Evolutionary conservation across 2,329 filamentous ascomycete species (phyloP), one percentile per base, ranked within the genome.

Genomic region (Cladorrhinum sp.): DNA sequence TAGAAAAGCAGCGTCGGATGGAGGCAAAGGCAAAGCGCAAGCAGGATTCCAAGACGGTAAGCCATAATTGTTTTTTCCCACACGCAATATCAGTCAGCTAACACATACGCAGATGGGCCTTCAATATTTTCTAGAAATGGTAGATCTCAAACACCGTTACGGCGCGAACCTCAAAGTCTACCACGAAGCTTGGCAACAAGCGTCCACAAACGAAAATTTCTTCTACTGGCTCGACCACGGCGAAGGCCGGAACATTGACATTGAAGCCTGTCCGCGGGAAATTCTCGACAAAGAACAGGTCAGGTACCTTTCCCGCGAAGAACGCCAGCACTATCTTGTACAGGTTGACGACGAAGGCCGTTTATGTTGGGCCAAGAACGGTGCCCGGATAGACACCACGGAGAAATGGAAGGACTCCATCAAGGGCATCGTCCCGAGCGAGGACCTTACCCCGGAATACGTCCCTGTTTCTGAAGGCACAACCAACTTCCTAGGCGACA

Each of bases 161-260:
- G 93, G 92, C 3, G 89, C 87, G 58, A 96, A 95, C 67, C 75
- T 96, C 55, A 82, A 90, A 30, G 83, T 85, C 30, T 97, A 96
- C 68, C 93, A 97, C 70, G 84, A 86, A 62, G 86, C 90, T 65
- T 97, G 93, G 93, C 92, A 92, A 73, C 85, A 83, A 62, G 79
- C 85, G 1, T 80, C 90, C 26, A 94, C 91, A 0, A 84, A 86
- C 3, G 89, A 96, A 72, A 96, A 95, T 71, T 97, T 93, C 80
- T 96, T 96, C 73, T 94, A 92, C 75, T 96, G 93, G 92, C 80
- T 96, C 1, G 93, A 97, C 71, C 81, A 89, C 61, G 93, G 93
- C 4, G 87, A 88, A 54, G 93, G 93, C 0, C 86, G 79, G 66
- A 73, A 83, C 42, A 72, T 95, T 49, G 88, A 94, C 64, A 77